A percentile compares a stretch with the other conserved stretches of the same genome.
phyloP scores from a whole-genome alignment of 169 alveolate species.

The Cryptosporidium sp. region DNA sequence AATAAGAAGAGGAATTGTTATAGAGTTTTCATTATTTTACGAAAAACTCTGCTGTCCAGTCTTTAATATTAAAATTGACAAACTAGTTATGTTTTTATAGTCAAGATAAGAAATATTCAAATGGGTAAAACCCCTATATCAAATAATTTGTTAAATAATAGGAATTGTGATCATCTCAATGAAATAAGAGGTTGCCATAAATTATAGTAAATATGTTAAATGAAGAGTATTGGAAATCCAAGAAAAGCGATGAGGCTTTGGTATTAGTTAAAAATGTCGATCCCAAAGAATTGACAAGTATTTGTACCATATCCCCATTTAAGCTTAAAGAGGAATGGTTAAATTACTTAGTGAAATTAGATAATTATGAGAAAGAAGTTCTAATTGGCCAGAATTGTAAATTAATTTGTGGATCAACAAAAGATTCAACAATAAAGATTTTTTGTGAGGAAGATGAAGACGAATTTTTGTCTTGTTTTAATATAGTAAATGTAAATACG shows the following conservation, averaged over 20 bases:
- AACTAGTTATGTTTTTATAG: neutral
- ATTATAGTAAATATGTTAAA: neutral
- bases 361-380: conserved; percentile 13
- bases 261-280: conserved; percentile 22
- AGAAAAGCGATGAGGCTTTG: conserved; percentile 12
- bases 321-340: conserved; percentile 47
- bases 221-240: conserved; percentile 1
- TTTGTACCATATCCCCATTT: conserved; percentile 49
- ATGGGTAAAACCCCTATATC: neutral
- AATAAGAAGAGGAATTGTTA: neutral
- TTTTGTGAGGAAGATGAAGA: conserved; percentile 31
- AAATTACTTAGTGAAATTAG: conserved; percentile 38
- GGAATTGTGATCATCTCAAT: neutral
- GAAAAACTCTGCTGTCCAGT: no score
- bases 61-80: no score
- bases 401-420: conserved; percentile 31
- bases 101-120: neutral
- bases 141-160: neutral
- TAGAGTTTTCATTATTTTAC: neutral
- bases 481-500: conserved; percentile 26
- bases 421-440: conserved; percentile 13
- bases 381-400: conserved; percentile 3
- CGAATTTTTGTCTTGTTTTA: conserved; percentile 35
- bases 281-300: conserved; percentile 25
- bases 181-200: neutral